Evolutionary conservation across 2,329 filamentous ascomycete species (phyloP).

Genomic region (Alternaria alternata): DNA sequence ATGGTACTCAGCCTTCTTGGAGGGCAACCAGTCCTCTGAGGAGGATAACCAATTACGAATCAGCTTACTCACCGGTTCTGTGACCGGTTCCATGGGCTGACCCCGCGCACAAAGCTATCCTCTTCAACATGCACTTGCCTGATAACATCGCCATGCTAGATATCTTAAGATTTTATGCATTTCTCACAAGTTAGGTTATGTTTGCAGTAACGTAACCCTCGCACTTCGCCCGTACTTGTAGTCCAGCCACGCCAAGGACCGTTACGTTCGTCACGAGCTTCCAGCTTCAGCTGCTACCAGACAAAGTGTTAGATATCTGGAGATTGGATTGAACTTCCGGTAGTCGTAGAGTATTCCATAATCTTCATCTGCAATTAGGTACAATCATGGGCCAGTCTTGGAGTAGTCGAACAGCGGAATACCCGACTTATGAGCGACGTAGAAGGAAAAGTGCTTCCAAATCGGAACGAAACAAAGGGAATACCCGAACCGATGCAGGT

Average conservation of each 20-base stretch:
- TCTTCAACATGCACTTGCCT: slow-evolving; percentile 7
- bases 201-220: background rate
- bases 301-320: background rate
- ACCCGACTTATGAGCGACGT: background rate
- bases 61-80: slow-evolving; percentile 12
- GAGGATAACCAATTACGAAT: slow-evolving; percentile 16
- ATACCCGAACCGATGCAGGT: background rate
- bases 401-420: slow-evolving; percentile 2
- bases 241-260: background rate
- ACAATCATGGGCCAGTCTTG: slow-evolving; percentile 16
- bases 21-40: slow-evolving; percentile 1
- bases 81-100: slow-evolving; percentile 15
- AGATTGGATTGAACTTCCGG: background rate
- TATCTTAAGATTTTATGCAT: background rate
- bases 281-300: background rate
- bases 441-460: background rate
- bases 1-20: background rate
- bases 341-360: no score
- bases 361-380: background rate
- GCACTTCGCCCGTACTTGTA: background rate
- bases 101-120: slow-evolving; percentile 12
- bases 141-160: background rate
- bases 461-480: background rate
- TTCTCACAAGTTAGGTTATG: background rate
- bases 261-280: background rate